phyloP scores from a whole-genome alignment of 495 filamentous ascomycete species.

The Astrothelium macrocarpum region DNA sequence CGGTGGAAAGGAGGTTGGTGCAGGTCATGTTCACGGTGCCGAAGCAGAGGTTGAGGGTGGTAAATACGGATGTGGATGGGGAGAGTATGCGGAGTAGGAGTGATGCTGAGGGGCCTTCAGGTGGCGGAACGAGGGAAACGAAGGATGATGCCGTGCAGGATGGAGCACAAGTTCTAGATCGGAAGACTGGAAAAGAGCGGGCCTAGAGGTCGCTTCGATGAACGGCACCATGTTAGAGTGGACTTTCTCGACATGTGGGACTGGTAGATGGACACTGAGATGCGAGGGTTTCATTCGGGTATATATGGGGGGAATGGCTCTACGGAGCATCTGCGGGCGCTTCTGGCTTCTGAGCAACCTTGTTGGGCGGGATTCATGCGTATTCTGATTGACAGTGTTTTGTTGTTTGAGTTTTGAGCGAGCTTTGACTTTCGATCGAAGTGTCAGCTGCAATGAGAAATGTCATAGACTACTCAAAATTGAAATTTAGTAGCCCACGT shows the following conservation, averaged over 20 bases:
- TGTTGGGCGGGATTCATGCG: neutral
- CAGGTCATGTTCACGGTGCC: constrained; percentile 94
- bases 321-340: neutral
- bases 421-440: too few relatives aligned
- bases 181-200: too few relatives aligned
- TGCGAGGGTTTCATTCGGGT: neutral
- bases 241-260: too few relatives aligned
- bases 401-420: neutral
- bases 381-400: neutral
- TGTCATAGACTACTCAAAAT: too few relatives aligned
- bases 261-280: neutral
- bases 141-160: neutral
- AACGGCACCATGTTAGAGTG: too few relatives aligned
- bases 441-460: too few relatives aligned
- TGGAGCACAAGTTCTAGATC: too few relatives aligned
- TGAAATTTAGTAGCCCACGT: too few relatives aligned
- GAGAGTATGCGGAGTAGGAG: constrained; percentile 35
- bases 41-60: constrained; percentile 70
- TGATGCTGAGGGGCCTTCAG: constrained; percentile 14
- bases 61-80: constrained; percentile 54
- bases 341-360: neutral
- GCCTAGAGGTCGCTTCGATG: too few relatives aligned
- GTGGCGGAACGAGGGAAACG: neutral
- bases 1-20: constrained; percentile 67
- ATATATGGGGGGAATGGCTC: neutral